Conservation (phyloP, 768 basidiomycete species). For the Trametes gibbosa region DNA sequence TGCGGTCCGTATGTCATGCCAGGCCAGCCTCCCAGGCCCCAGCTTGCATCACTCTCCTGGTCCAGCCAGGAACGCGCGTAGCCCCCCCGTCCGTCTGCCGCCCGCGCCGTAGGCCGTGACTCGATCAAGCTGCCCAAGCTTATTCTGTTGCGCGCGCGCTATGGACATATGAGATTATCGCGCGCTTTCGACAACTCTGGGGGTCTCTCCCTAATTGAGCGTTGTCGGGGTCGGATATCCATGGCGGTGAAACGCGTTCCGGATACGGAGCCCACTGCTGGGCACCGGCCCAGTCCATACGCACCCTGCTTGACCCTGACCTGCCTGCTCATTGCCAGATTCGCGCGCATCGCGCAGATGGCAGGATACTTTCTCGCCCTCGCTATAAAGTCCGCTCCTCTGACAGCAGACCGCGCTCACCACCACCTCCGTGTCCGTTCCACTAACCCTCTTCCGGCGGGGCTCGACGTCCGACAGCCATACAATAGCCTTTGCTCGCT, state of each 20-base stretch:
- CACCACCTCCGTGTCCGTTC: constrained; percentile 8
- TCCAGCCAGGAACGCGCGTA: background rate
- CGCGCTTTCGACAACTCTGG: background rate
- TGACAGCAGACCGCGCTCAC: constrained; percentile 9
- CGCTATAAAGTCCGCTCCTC: constrained; percentile 6
- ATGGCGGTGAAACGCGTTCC: constrained; percentile 18
- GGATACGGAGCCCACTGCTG: constrained; percentile 3
- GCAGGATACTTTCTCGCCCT: background rate
- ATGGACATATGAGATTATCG: constrained; percentile 7
- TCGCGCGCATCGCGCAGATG: constrained; percentile 2
- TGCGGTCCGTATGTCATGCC: constrained; percentile 4
- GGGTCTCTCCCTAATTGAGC: constrained; percentile 5
- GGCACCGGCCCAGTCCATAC: constrained; percentile 1
- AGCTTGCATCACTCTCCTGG: background rate
- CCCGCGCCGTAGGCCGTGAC: background rate
- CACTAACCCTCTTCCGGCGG: constrained; percentile 13
- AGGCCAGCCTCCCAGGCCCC: background rate
- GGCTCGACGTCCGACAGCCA: constrained; percentile 9
- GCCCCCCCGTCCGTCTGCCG: background rate
- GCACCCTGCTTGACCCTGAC: constrained; percentile 9
- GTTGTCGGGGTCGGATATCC: constrained; percentile 4
- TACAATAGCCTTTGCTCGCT: constrained; percentile 4
- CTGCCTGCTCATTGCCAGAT: constrained; percentile 10
- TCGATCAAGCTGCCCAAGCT: constrained; percentile 12
- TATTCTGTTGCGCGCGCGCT: background rate